Evolutionary conservation across 192 early-diverging fungal genomes (phyloP).

Genomic region (Cladochytrium replicatum): DNA sequence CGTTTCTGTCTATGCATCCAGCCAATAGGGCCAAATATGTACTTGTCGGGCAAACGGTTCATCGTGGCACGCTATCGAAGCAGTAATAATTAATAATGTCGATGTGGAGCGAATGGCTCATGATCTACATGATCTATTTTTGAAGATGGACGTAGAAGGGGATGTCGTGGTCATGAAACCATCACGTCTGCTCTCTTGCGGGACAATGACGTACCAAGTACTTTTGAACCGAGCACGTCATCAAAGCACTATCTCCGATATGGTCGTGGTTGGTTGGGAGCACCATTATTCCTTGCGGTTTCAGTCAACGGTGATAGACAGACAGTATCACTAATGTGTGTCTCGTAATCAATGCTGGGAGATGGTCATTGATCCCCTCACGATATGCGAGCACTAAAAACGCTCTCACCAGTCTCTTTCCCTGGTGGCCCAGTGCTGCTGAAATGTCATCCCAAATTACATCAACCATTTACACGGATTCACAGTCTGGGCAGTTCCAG

Average conservation of each 20-base stretch:
- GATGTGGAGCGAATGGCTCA: constrained; percentile 34
- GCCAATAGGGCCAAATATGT: constrained; percentile 25
- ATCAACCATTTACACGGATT: constrained; percentile 52
- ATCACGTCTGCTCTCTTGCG: constrained; percentile 52
- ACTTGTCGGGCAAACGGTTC: constrained; percentile 20
- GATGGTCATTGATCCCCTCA: constrained; percentile 60
- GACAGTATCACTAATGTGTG: neutral
- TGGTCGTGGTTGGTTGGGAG: constrained; percentile 69
- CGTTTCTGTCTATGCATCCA: constrained; percentile 11
- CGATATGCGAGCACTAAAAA: constrained; percentile 62
- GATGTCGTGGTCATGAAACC: constrained; percentile 45
- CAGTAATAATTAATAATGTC: constrained; percentile 22
- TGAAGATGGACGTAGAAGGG: constrained; percentile 16
- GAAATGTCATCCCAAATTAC: constrained; percentile 63
- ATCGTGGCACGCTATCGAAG: constrained; percentile 18
- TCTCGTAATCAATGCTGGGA: constrained; percentile 31
- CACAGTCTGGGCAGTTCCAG: constrained; percentile 60
- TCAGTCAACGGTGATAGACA: constrained; percentile 43
- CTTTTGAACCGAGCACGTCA: constrained; percentile 49
- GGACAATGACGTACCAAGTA: constrained; percentile 51
- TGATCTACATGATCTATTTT: constrained; percentile 28
- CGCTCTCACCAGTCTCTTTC: constrained; percentile 62
- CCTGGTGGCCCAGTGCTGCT: constrained; percentile 53
- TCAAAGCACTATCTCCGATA: constrained; percentile 62
- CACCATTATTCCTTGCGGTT: constrained; percentile 65